Evolutionary conservation across 2,329 filamentous ascomycete genomes (phyloP).

Genomic region (Nigrograna mackinnonii): DNA sequence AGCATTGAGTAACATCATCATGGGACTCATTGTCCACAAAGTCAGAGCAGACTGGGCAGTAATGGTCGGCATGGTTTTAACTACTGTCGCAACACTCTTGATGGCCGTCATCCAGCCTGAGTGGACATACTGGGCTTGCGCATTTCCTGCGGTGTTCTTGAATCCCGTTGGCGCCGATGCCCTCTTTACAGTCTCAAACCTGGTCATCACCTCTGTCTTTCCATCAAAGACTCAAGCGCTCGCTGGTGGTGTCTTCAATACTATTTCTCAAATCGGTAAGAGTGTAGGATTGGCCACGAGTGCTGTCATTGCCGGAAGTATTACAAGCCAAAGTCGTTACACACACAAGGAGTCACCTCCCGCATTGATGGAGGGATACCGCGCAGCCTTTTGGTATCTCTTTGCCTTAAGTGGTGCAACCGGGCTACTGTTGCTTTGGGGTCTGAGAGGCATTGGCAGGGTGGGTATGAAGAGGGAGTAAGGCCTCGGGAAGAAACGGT

Average conservation of each 20-base stretch:
- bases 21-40: conserved; percentile 51
- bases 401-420: conserved; percentile 40
- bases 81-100: conserved; percentile 43
- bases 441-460: conserved; percentile 48
- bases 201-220: conserved; percentile 48
- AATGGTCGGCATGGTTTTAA: conserved; percentile 29
- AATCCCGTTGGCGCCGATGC: conserved; percentile 49
- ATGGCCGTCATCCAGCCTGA: conserved; percentile 50
- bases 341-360: conserved; percentile 32
- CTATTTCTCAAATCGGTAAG: conserved; percentile 47
- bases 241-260: conserved; percentile 52
- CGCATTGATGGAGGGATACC: conserved; percentile 46
- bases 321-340: conserved; percentile 23
- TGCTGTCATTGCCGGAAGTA: conserved; percentile 40
- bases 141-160: conserved; percentile 49
- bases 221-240: conserved; percentile 46
- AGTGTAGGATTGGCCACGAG: conserved; percentile 43
- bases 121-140: conserved; percentile 53
- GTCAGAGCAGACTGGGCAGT: conserved; percentile 49
- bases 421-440: conserved; percentile 38
- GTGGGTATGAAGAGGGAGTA: conserved; percentile 48
- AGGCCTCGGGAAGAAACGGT: conserved; percentile 2
- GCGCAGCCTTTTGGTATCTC: conserved; percentile 47
- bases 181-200: conserved; percentile 48
- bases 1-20: conserved; percentile 46